Evolutionary conservation across 768 basidiomycete species (phyloP).

Genomic region (Mycena polygramma): DNA sequence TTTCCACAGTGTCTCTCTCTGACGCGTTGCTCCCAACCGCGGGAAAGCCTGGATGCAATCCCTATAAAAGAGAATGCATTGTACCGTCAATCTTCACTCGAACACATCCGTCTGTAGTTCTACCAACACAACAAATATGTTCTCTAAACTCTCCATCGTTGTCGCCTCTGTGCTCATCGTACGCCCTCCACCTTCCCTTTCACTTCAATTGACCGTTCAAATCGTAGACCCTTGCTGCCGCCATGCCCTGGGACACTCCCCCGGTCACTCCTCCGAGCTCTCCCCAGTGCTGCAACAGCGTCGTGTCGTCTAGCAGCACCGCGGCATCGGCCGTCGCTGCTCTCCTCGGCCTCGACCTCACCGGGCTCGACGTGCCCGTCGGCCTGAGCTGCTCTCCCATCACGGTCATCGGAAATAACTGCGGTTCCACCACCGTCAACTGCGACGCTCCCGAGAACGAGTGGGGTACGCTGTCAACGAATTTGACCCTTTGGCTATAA

Average conservation of each 20-base stretch:
- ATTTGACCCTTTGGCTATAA: neutral
- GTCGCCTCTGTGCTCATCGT: neutral
- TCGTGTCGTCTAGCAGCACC: neutral
- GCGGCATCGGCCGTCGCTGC: neutral
- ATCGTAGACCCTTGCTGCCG: constrained; percentile 2
- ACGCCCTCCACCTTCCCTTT: neutral
- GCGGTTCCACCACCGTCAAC: neutral
- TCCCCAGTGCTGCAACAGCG: neutral
- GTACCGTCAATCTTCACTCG: neutral
- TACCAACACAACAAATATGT: neutral
- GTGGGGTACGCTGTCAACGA: neutral
- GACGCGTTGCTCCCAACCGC: too few relatives aligned
- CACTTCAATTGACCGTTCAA: neutral
- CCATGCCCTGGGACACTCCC: too few relatives aligned
- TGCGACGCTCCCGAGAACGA: neutral
- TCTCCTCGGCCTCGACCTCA: neutral
- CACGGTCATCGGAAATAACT: neutral
- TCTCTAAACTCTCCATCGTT: neutral
- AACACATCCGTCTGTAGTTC: neutral
- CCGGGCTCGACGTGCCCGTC: neutral
- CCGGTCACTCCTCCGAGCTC: neutral
- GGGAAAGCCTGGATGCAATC: neutral
- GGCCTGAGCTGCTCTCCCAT: constrained; percentile 1
- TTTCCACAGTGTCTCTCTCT: too few relatives aligned
- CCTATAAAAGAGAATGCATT: neutral